Conservation (phyloP, 2,329 filamentous ascomycete species). For the Aspergillus viridinutans region DNA sequence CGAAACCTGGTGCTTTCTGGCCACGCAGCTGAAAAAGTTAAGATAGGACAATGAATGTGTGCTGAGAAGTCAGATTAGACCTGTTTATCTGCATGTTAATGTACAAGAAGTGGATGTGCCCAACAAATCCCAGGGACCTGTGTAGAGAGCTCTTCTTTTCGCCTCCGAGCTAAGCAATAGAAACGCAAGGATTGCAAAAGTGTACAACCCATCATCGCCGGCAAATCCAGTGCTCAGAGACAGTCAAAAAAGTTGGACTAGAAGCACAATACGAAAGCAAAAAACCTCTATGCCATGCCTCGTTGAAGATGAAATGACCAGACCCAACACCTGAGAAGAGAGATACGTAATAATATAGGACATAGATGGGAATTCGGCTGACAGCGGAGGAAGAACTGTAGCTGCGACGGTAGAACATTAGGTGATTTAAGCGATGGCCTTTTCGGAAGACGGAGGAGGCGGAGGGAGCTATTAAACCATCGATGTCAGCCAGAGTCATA, state of each 20-base stretch:
- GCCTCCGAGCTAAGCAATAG: conserved; percentile 8
- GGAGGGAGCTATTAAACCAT: conserved; percentile 30
- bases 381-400: conserved; percentile 12
- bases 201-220: conserved; percentile 24
- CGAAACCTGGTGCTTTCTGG: background rate
- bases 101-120: conserved; percentile 27
- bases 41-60: background rate
- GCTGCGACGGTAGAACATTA: conserved; percentile 6
- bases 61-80: conserved; percentile 24
- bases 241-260: conserved; percentile 21
- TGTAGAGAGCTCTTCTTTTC: conserved; percentile 15
- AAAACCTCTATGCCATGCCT: conserved; percentile 35
- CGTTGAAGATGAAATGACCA: conserved; percentile 27
- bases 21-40: background rate
- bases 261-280: conserved; percentile 23
- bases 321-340: conserved; percentile 39
- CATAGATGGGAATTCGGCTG: conserved; percentile 17
- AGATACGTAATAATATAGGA: conserved; percentile 28
- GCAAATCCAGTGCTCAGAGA: conserved; percentile 26
- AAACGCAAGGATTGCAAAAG: conserved; percentile 21
- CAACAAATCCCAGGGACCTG: conserved; percentile 7
- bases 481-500: background rate
- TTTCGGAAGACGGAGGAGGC: conserved; percentile 32
- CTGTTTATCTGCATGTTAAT: conserved; percentile 31
- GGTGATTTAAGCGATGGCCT: conserved; percentile 32